Evolutionary conservation across 2,329 filamentous ascomycete species (phyloP).

Genomic region (Aspergillus quadricinctus): DNA sequence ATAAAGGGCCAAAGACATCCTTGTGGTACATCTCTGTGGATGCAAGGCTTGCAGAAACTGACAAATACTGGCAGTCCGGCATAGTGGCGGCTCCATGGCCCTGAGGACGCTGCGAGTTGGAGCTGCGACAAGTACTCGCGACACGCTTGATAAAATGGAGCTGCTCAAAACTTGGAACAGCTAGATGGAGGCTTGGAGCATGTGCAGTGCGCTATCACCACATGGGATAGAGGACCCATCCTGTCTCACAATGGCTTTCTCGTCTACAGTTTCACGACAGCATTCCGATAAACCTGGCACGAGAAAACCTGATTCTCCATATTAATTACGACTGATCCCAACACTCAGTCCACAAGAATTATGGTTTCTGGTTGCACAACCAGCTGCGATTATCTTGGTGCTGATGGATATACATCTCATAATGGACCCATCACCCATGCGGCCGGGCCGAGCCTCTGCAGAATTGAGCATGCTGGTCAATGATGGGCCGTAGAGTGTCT

Average conservation of each 20-base stretch:
- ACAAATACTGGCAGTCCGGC: background rate
- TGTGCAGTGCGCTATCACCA: background rate
- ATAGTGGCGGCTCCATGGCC: background rate
- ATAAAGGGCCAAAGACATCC: background rate
- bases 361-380: background rate
- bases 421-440: slow-evolving; percentile 7
- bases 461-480: slow-evolving; percentile 8
- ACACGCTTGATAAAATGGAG: background rate
- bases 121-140: background rate
- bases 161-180: background rate
- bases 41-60: background rate
- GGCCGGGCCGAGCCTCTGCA: slow-evolving; percentile 21
- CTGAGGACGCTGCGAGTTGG: background rate
- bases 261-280: background rate
- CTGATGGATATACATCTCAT: background rate
- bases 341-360: background rate
- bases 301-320: background rate
- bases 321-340: background rate
- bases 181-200: background rate
- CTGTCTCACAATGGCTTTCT: background rate
- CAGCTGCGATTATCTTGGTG: background rate
- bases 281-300: background rate
- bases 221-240: background rate
- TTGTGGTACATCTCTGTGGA: background rate
- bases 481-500: slow-evolving; percentile 3